A percentile compares a stretch with the other conserved stretches of the same genome.
Conservation (phyloP, 129 eudicot genomes). For the Pulicaria dysenterica region DNA sequence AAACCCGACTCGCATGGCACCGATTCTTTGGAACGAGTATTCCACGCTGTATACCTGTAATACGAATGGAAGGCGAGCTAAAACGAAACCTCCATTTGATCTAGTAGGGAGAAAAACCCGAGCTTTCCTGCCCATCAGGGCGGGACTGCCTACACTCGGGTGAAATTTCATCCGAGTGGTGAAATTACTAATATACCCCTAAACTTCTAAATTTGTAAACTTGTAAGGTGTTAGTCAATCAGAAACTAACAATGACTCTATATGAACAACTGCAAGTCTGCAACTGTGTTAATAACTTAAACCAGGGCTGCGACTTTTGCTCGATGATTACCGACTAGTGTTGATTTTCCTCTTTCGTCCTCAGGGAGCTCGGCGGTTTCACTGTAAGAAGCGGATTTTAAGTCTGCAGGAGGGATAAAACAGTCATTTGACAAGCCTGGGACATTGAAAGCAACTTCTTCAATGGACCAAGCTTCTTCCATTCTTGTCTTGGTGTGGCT, state of each 20-base stretch:
- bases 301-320: conserved; percentile 87
- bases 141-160: conserved; percentile 14
- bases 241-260: conserved; percentile 55
- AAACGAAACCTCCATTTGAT: conserved; percentile 60
- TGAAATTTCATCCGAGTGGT: conserved; percentile 31
- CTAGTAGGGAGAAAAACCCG: conserved; percentile 40
- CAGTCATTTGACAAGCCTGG: conserved; percentile 86
- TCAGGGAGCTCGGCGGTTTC: conserved; percentile 61
- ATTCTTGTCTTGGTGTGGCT: conserved; percentile 85
- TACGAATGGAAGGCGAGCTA: conserved; percentile 54
- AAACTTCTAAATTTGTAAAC: conserved; percentile 42
- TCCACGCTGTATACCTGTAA: conserved; percentile 26
- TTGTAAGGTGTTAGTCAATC: conserved; percentile 62
- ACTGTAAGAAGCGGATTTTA: conserved; percentile 54
- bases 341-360: conserved; percentile 56
- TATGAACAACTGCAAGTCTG: conserved; percentile 48
- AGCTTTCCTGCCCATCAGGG: conserved; percentile 39
- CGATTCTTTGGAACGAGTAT: conserved; percentile 22
- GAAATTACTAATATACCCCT: conserved; percentile 25
- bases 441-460: conserved; percentile 83
- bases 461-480: conserved; percentile 97
- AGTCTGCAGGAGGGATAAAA: conserved; percentile 87
- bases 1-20: conserved; percentile 18
- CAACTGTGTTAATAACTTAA: conserved; percentile 28
- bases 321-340: conserved; percentile 43